These are phyloP conservation scores for Chenopodium berlandieri DNA, from an alignment of 148 eudicot species.

Conservation along the genomic window DNA sequence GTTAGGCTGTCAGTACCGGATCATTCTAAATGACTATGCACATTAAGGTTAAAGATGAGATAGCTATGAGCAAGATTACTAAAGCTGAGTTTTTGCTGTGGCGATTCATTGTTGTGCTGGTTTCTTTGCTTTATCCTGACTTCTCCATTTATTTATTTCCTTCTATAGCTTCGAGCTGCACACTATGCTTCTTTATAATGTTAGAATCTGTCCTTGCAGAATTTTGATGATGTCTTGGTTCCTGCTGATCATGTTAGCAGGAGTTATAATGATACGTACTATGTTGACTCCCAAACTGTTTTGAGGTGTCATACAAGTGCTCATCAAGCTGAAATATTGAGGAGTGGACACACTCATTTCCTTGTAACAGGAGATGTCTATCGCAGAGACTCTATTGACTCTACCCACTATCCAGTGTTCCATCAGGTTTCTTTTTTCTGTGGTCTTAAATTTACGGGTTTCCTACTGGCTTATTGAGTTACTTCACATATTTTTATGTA, in stretches of 20 bases:
- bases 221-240: slow-evolving; percentile 98
- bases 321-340: slow-evolving; percentile 91
- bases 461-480: background rate
- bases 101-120: background rate
- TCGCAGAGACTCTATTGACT: slow-evolving; percentile 93
- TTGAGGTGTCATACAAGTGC: slow-evolving; percentile 99
- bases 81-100: background rate
- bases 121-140: slow-evolving; percentile 14
- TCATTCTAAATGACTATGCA: background rate
- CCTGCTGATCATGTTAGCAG: slow-evolving; percentile 99
- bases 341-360: slow-evolving; percentile 77
- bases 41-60: background rate
- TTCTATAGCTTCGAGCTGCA: slow-evolving; percentile 6
- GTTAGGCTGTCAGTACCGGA: background rate
- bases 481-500: slow-evolving; percentile 9
- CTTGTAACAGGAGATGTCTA: slow-evolving; percentile 98
- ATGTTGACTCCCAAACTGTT: slow-evolving; percentile 81
- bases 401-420: slow-evolving; percentile 97
- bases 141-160: background rate
- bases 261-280: slow-evolving; percentile 98
- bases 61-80: background rate
- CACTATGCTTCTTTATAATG: slow-evolving; percentile 17
- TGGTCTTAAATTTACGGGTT: background rate
- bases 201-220: slow-evolving; percentile 57
- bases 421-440: slow-evolving; percentile 65